Evolutionary conservation across 2,329 filamentous ascomycete genomes (phyloP), one percentile per base, ranked within the genome.

Genomic region (Phaeosphaeriaceae sp.): DNA sequence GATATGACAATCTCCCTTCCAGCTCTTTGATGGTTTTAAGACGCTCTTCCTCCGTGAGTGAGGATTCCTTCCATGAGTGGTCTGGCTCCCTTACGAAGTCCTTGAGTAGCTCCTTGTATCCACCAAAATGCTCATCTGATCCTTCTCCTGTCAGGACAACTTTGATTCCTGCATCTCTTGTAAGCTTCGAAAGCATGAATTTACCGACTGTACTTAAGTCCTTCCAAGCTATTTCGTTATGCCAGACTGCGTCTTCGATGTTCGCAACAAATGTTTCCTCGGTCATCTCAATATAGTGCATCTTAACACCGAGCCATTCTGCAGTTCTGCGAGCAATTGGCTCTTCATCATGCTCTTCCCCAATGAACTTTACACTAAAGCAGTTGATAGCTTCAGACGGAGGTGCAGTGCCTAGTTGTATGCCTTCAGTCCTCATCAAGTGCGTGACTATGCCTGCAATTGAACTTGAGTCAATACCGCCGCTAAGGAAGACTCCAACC

Each of bases 391-490:
- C 37, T 29, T 56, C 52, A 7, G 70, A 70, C 26, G 52, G 41
- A 5, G 55, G 50, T 21, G 75, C 71, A 34, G 73, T 80, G 13
- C 82, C 80, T n/a, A 82, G 66, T 29, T 72, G 67, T 1, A 46
- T 42, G 17, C 74, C 67, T n/a, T 77, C 74, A 41, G 79, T 67
- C 39, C 80, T 71, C 50, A 60, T 60, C 12, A 63, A 48, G 50
- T 84, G 73, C 1, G 76, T 77, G 2, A 80, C 77, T 58, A 86
- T 83, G 3, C 83, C 83, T 6, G 82, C 82, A 17, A 85, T 67
- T 1, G 77, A 74, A 0, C 82, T 84, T 0, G 81, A 83, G 60
- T 85, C 83, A 40, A 86, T 77, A 1, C 83, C 83, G 4, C 83
- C 83, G 17, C 76, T 80, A 0, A 85, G 69, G 48, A 82, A 85